Base-by-base conservation (phyloP, 805 yeast genomes). In the Myxozyma melibiosi region DNA sequence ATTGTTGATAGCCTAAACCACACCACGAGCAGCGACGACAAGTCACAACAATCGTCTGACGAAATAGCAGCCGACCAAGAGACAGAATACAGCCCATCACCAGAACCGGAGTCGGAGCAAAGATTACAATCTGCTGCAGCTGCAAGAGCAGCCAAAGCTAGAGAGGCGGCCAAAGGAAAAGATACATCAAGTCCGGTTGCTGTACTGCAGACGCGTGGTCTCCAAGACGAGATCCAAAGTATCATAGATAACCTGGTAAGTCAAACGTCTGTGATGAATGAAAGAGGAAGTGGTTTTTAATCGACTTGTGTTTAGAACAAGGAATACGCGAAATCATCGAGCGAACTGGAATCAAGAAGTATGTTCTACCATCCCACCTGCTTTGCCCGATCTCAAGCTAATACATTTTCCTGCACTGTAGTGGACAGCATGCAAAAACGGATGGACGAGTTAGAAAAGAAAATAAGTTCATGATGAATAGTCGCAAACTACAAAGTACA, bases 171-270 rank as follows among this genome's bases (percentile, higher is more conserved):
- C 4, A 57, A 44, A 33, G 25, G 33, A 5, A 57, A 44, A 11
- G 55, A 49, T 11, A 22, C 40, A 9, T 47, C 58, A 8, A 44
- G 49, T 4, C 60, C 60, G 16, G 63, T 58, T n/a, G 63, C 60
- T 20, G 51, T 58, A 4, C 41, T 53, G 11, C 57, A 55, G 35
- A 52, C 57, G 16, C 40, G 43, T 8, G 57, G 49, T 2, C 11
- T 55, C 4, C 60, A 55, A 28, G 58, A 41, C 27, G 61, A 52
- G 34, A 46, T 58, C 9, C 53, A 55, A 30, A 16, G 27, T 25
- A 25, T 55, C 13, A 43, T 58, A 13, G 61, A 55, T 16, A 34
- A 28, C 11, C 35, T 58, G 39, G 63, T 52, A 14, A 9, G 57
- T 41, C 31, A 7, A 39, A n/a, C n/a, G n/a, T n/a, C n/a, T n/a